A percentile compares a stretch with the other conserved stretches of the same genome.
These are phyloP conservation scores for Prunella vulgaris DNA, from an alignment of 257 asterid genomes.

Conservation along the genomic window DNA sequence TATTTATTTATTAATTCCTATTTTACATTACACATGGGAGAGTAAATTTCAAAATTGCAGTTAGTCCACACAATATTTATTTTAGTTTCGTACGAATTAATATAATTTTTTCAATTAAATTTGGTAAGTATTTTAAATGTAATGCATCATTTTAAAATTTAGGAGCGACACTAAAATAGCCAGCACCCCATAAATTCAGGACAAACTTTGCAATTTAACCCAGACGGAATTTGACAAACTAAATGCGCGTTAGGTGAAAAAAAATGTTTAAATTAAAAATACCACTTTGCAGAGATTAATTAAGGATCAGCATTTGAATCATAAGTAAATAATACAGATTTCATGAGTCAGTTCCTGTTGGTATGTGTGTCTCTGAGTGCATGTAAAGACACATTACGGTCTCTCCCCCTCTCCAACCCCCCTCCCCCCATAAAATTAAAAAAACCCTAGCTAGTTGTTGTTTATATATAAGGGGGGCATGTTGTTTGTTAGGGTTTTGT, in stretches of 20 bases:
- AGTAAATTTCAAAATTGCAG: too few relatives aligned
- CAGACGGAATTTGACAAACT: background rate
- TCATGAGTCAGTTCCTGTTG: slow-evolving; percentile 35
- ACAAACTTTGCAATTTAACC: too few relatives aligned
- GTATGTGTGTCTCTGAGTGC: slow-evolving; percentile 38
- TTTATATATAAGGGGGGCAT: slow-evolving; percentile 19
- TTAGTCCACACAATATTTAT: too few relatives aligned
- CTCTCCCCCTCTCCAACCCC: background rate
- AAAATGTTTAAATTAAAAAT: background rate
- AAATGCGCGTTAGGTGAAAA: background rate
- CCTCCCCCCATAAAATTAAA: slow-evolving; percentile 6
- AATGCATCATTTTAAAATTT: too few relatives aligned
- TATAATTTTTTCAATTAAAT: too few relatives aligned
- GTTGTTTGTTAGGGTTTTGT: slow-evolving; percentile 32
- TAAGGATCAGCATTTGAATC: slow-evolving; percentile 44
- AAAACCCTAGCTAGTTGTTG: background rate
- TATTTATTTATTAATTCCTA: slow-evolving; percentile 5
- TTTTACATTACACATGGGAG: slow-evolving; percentile 22
- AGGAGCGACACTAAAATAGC: too few relatives aligned
- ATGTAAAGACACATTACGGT: slow-evolving; percentile 9
- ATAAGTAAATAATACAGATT: slow-evolving; percentile 26
- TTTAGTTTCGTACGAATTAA: too few relatives aligned
- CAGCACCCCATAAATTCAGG: too few relatives aligned
- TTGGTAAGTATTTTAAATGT: too few relatives aligned
- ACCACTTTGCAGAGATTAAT: slow-evolving; percentile 30